A percentile compares a stretch with the other conserved stretches of the same genome.
Evolutionary conservation across 768 basidiomycete genomes (phyloP).

Genomic region (Lactifluus pinguis): DNA sequence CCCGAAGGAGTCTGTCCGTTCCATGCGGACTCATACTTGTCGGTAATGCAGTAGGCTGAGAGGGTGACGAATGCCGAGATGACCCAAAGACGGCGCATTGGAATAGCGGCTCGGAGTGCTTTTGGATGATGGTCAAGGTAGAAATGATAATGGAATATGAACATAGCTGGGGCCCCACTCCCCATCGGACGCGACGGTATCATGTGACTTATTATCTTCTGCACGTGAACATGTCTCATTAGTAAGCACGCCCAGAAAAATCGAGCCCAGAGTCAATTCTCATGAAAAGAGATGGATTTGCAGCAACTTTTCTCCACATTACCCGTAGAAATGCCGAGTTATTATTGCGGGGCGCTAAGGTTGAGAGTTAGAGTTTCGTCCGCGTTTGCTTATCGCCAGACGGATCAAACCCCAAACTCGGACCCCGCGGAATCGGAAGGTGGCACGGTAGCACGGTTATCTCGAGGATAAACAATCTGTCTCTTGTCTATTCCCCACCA

Average conservation of each 20-base stretch:
- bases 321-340: no score
- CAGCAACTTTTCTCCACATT: no score
- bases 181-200: background rate
- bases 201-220: background rate
- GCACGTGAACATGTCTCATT: background rate
- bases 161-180: background rate
- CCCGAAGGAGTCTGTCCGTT: conserved; percentile 52
- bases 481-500: background rate
- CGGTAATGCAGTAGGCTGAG: background rate
- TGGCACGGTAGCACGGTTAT: background rate
- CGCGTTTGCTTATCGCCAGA: no score
- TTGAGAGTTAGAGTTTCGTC: background rate
- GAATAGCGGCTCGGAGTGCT: background rate
- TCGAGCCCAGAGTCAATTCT: no score
- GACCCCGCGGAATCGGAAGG: background rate
- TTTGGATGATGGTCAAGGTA: background rate
- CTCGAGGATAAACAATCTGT: background rate
- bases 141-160: conserved; percentile 2
- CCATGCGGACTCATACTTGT: conserved; percentile 41
- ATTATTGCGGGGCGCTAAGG: no score
- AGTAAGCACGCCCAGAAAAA: no score
- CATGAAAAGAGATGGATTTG: no score
- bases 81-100: background rate
- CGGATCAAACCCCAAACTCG: background rate
- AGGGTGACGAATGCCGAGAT: background rate